Conservation (phyloP, 176 grass and related monocot species). For the Oryza glaberrima region DNA sequence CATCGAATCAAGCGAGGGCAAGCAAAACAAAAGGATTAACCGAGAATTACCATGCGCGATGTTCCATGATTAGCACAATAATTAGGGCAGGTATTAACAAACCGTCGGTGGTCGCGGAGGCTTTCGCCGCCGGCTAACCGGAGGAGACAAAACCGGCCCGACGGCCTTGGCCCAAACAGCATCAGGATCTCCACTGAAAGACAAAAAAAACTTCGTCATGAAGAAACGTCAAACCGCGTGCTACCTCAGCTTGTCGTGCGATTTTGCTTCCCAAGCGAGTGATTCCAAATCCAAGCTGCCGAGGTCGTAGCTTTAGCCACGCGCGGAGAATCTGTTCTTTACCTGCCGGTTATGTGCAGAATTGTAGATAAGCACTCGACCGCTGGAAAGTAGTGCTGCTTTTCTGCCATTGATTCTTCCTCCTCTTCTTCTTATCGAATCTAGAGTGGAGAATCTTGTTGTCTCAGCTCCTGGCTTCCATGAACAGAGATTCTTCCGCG, state of each 20-base stretch:
- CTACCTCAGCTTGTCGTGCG: neutral
- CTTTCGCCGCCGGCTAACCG: no score
- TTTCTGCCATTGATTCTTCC: neutral
- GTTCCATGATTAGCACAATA: no score
- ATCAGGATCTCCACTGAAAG: neutral
- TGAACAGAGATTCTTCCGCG: slow-evolving; percentile 5
- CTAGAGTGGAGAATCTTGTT: neutral
- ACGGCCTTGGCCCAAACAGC: neutral
- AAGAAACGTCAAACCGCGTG: neutral
- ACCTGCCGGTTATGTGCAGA: no score
- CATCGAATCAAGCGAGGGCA: no score
- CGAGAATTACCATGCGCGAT: no score
- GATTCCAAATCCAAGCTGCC: neutral
- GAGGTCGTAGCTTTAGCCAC: no score
- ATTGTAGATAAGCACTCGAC: neutral
- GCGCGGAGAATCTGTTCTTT: slow-evolving; percentile 19
- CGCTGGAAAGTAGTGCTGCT: neutral
- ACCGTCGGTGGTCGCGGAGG: no score
- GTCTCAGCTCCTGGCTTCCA: neutral
- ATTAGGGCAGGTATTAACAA: no score
- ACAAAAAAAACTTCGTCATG: neutral
- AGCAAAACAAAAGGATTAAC: no score
- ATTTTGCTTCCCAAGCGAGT: neutral
- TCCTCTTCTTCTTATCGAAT: neutral
- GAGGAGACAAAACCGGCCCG: no score